Evolutionary conservation across 78 protist species (phyloP).

Genomic region (Cavenderia fasciculata): DNA sequence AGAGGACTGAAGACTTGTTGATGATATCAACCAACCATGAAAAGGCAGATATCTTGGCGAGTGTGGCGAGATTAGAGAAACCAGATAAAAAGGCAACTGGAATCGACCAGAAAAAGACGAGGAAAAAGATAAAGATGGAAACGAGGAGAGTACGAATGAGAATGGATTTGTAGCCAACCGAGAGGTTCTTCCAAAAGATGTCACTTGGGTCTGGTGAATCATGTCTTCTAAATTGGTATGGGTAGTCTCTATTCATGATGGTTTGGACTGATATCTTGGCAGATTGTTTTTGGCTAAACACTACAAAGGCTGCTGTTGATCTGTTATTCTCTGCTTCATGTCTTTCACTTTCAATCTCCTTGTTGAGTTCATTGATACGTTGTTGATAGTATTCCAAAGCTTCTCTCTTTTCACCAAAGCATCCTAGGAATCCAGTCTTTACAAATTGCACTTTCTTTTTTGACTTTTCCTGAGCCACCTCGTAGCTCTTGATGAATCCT

Average conservation of each 20-base stretch:
- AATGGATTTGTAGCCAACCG: conserved; percentile 13
- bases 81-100: conserved; percentile 73
- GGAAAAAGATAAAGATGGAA: conserved; percentile 3
- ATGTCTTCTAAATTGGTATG: neutral
- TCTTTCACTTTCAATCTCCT: conserved; percentile 17
- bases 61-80: conserved; percentile 57
- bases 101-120: conserved; percentile 72
- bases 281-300: conserved; percentile 26
- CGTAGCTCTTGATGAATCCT: conserved; percentile 17
- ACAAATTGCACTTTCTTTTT: neutral
- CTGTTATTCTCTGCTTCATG: neutral
- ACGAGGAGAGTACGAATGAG: conserved; percentile 34
- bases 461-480: neutral
- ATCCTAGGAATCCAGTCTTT: conserved; percentile 31
- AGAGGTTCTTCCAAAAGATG: conserved; percentile 61
- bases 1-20: neutral
- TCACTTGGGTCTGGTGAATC: conserved; percentile 76
- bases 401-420: conserved; percentile 40
- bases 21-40: conserved; percentile 61
- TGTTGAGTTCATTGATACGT: neutral
- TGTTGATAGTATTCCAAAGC: conserved; percentile 34
- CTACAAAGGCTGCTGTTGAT: conserved; percentile 28
- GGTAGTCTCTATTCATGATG: conserved; percentile 32
- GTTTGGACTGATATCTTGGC: conserved; percentile 26
- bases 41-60: conserved; percentile 53